Conservation (phyloP, 1,284 basidiomycete species). For the Trichosporon asahii region DNA sequence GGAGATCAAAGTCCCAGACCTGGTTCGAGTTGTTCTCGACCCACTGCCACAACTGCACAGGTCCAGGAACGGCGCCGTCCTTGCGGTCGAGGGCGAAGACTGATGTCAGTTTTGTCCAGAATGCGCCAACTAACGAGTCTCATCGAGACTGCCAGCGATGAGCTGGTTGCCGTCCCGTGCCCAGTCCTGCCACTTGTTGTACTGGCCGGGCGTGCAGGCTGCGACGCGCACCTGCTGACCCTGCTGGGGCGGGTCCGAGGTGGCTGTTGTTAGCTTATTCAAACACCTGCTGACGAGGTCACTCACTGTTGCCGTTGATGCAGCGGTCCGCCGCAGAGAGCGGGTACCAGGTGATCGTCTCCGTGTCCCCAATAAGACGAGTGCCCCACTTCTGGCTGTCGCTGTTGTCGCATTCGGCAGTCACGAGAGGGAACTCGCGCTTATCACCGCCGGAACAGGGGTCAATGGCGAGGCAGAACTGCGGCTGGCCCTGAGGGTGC, state of each 20-base stretch:
- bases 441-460: not conserved
- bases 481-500: not conserved
- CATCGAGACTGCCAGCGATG: not conserved
- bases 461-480: not conserved
- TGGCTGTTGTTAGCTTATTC: not conserved
- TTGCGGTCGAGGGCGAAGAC: not conserved
- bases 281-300: too few species aligned
- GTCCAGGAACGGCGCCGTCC: not conserved
- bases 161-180: constrained; percentile 5
- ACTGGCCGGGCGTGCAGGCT: not conserved
- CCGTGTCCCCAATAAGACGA: not conserved
- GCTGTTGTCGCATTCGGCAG: not conserved
- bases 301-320: constrained; percentile 6
- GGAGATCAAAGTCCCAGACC: constrained; percentile 4
- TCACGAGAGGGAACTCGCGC: not conserved
- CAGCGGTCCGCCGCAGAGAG: not conserved
- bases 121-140: not conserved
- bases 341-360: not conserved
- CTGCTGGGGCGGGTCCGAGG: not conserved
- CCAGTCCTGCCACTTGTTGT: constrained; percentile 7
- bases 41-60: constrained; percentile 4
- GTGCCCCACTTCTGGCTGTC: not conserved
- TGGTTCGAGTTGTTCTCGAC: constrained; percentile 5
- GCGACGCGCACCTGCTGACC: not conserved
- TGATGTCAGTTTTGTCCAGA: not conserved